Evolutionary conservation across 2,329 filamentous ascomycete genomes (phyloP).

Genomic region (Aspergillus jensenii): DNA sequence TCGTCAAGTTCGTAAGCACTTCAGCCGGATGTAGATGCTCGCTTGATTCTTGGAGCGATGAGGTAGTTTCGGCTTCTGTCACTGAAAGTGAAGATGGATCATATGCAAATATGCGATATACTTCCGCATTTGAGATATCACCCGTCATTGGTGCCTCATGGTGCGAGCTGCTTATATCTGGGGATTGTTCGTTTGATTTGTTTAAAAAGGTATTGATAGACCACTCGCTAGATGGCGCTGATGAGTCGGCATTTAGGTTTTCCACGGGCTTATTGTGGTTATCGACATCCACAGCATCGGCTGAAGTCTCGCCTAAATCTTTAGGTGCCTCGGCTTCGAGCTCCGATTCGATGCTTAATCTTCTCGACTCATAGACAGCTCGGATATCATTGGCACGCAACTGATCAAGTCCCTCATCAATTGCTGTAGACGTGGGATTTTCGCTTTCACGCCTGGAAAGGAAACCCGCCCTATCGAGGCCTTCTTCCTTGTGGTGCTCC

Average conservation of each 20-base stretch:
- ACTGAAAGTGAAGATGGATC: constrained; percentile 33
- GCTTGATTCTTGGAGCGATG: constrained; percentile 28
- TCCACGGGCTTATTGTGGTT: background rate
- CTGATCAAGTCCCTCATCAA: constrained; percentile 32
- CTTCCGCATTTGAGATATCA: constrained; percentile 6
- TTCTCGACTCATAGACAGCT: constrained; percentile 26
- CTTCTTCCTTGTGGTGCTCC: background rate
- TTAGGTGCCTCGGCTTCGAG: constrained; percentile 18
- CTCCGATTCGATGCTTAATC: constrained; percentile 21
- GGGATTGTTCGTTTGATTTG: background rate
- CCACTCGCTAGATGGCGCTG: background rate
- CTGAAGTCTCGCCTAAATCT: constrained; percentile 18
- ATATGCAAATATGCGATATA: constrained; percentile 40
- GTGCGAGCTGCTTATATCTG: background rate
- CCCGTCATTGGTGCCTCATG: background rate
- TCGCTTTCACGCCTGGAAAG: background rate
- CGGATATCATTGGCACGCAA: constrained; percentile 38
- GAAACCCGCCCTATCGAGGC: background rate
- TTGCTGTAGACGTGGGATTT: background rate
- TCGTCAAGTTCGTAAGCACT: constrained; percentile 38
- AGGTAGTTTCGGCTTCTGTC: constrained; percentile 32
- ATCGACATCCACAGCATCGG: background rate
- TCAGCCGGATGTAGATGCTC: constrained; percentile 30
- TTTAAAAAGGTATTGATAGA: background rate
- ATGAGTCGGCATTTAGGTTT: no score